Conservation (phyloP, 768 basidiomycete genomes). For the Mrakia blollopis region DNA sequence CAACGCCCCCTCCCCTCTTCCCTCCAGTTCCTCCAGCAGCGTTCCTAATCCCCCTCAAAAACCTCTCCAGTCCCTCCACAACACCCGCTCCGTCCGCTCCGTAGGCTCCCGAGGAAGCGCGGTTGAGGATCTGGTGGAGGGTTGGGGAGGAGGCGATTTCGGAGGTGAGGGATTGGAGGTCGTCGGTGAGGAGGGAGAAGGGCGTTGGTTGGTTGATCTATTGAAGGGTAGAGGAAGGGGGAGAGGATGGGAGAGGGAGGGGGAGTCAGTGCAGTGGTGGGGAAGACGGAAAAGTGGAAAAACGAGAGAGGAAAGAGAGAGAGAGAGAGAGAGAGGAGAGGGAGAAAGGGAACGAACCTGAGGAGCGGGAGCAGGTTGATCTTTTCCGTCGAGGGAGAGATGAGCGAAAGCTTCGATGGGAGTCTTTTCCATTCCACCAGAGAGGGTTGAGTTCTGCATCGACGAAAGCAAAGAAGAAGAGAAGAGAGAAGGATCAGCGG, state of each 20-base stretch:
- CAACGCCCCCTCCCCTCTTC: neutral
- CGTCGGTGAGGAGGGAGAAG: neutral
- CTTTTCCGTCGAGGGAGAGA: neutral
- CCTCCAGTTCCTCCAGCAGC: neutral
- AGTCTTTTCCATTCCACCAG: neutral
- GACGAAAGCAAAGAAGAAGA: neutral
- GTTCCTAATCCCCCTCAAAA: neutral
- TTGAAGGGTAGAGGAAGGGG: neutral
- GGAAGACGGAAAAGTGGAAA: too few species aligned
- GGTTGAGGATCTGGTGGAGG: neutral
- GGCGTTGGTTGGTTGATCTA: neutral
- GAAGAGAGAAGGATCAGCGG: neutral
- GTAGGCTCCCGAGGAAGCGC: neutral
- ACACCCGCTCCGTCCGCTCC: neutral
- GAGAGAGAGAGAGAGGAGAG: neutral
- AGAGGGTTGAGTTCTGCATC: neutral
- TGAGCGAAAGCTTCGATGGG: neutral
- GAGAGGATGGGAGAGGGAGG: neutral
- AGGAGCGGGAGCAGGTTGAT: neutral
- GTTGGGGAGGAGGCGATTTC: neutral
- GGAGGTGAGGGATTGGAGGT: slow-evolving; percentile 1
- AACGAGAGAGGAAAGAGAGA: neutral
- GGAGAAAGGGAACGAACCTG: neutral
- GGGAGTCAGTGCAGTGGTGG: neutral
- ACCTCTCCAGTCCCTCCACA: neutral